These are phyloP conservation scores for Tubosaeta sp. DNA, from an alignment of 768 basidiomycete genomes.

Conservation along the genomic window DNA sequence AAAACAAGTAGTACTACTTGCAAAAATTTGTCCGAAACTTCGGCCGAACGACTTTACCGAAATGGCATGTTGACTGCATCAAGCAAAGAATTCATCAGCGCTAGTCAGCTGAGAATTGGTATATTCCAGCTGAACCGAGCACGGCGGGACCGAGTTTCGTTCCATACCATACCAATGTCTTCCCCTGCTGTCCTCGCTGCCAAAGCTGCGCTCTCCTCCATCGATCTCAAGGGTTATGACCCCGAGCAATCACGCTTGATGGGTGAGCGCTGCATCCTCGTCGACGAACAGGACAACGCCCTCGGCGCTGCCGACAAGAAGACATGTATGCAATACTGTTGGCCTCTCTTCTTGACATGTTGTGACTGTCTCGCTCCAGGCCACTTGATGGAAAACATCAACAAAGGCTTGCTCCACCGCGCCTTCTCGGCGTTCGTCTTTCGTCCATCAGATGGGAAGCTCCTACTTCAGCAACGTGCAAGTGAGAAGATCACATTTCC, in stretches of 20 bases:
- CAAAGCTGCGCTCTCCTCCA: constrained; percentile 57
- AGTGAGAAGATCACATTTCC: constrained; percentile 99
- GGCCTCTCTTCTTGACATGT: background rate
- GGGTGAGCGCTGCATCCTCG: constrained; percentile 93
- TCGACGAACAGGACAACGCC: constrained; percentile 80
- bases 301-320: constrained; percentile 94
- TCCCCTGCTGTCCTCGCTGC: constrained; percentile 64
- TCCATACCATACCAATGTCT: constrained; percentile 36
- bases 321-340: constrained; percentile 61
- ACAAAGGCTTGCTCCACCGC: constrained; percentile 89
- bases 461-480: constrained; percentile 92
- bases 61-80: background rate
- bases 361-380: constrained; percentile 36
- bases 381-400: constrained; percentile 97
- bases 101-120: too few relatives aligned
- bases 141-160: background rate
- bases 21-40: background rate
- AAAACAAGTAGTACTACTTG: constrained; percentile 3
- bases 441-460: constrained; percentile 87
- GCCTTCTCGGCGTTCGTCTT: constrained; percentile 98
- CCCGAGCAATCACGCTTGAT: constrained; percentile 90
- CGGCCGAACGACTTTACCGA: background rate
- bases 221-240: constrained; percentile 84
- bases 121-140: too few relatives aligned
- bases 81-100: background rate